phyloP scores from a whole-genome alignment of 164 flowering plant genomes.

The Vitis labrusca region DNA sequence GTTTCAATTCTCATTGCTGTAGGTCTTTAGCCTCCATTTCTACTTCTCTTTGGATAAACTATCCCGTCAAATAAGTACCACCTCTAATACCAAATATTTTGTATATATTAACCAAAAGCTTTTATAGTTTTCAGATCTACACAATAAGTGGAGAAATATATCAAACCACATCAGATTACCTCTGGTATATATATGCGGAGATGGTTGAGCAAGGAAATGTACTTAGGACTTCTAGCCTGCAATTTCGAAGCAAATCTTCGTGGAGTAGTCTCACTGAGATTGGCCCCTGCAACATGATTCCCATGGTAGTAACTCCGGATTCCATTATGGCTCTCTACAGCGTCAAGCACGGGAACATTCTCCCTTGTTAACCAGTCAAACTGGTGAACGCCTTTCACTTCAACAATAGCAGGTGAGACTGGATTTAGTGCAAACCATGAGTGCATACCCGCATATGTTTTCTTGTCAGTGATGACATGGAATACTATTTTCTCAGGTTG shows the following conservation, averaged over 20 bases:
- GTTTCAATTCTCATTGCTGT: no score
- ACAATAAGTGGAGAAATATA: neutral
- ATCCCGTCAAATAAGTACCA: no score
- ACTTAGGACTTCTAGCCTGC: constrained; percentile 97
- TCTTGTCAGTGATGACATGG: constrained; percentile 97
- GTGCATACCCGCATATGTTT: constrained; percentile 99
- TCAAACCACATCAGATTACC: constrained; percentile 46
- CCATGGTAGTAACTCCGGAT: constrained; percentile 90
- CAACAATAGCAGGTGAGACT: constrained; percentile 80
- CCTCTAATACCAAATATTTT: no score
- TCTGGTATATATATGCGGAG: constrained; percentile 95
- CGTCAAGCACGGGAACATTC: constrained; percentile 96
- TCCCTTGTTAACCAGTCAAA: constrained; percentile 98
- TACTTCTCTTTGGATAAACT: no score
- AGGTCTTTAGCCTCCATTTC: no score
- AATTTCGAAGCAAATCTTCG: constrained; percentile 77
- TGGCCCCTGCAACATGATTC: constrained; percentile 75
- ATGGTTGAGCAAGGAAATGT: constrained; percentile 94
- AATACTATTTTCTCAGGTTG: constrained; percentile 84
- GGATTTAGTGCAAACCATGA: constrained; percentile 98
- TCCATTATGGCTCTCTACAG: constrained; percentile 78
- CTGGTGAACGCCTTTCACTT: constrained; percentile 95
- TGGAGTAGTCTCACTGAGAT: constrained; percentile 79
- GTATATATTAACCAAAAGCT: neutral
- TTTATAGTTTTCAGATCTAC: neutral